Conservation (phyloP, 2,329 filamentous ascomycete species). For the Chrysosporium keratinophilum region DNA sequence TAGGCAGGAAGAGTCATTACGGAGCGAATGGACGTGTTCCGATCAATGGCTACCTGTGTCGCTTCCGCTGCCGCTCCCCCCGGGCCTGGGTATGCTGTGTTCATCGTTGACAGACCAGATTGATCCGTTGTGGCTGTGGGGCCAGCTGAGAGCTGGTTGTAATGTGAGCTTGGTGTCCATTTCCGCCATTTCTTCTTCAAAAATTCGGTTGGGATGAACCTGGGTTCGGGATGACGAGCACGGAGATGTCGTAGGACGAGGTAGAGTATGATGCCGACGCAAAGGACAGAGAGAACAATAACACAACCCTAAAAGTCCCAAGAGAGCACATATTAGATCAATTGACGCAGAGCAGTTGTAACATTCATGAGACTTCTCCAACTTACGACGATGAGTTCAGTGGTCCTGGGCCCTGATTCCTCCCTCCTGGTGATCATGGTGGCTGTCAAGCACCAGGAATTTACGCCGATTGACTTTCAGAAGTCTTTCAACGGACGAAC, state of each 20-base stretch:
- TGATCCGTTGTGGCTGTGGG: slow-evolving; percentile 8
- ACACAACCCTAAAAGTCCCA: background rate
- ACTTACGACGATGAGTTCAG: background rate
- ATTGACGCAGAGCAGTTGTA: background rate
- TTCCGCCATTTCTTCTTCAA: slow-evolving; percentile 44
- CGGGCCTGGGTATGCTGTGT: slow-evolving; percentile 16
- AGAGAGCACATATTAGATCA: background rate
- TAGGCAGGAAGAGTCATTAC: slow-evolving; percentile 90
- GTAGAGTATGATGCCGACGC: slow-evolving; percentile 24
- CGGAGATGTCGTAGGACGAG: slow-evolving; percentile 36
- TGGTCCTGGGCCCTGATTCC: background rate
- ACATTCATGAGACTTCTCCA: background rate
- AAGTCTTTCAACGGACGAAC: background rate
- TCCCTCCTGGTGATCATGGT: slow-evolving; percentile 1
- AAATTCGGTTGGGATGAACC: slow-evolving; percentile 42
- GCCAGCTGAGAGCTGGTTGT: slow-evolving; percentile 31
- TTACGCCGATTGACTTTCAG: background rate
- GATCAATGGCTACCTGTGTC: slow-evolving; percentile 46
- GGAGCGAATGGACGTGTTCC: slow-evolving; percentile 80
- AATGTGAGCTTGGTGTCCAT: slow-evolving; percentile 38
- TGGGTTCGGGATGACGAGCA: slow-evolving; percentile 36
- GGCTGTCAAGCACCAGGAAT: background rate
- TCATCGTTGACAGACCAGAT: slow-evolving; percentile 8
- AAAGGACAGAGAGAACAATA: slow-evolving; percentile 26
- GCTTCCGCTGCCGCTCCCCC: background rate